Conservation (phyloP, 306 rosid species). For the Begonia peltatifolia region DNA sequence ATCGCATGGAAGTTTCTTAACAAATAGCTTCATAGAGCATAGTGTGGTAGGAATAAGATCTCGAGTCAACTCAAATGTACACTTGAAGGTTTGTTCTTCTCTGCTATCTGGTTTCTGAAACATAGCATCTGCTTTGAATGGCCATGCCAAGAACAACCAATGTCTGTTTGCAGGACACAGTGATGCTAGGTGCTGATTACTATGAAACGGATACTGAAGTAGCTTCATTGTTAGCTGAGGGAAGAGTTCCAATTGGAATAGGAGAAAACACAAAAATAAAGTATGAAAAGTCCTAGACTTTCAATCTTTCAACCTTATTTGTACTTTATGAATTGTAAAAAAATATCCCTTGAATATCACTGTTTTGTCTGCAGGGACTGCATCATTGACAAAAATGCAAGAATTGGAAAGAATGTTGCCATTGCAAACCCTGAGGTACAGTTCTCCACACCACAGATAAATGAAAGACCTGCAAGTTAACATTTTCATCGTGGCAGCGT, state of each 20-base stretch:
- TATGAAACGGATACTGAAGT: slow-evolving; percentile 64
- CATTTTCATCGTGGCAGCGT: too few relatives aligned
- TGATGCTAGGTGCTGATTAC: slow-evolving; percentile 93
- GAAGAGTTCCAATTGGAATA: slow-evolving; percentile 81
- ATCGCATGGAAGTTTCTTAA: slow-evolving; percentile 90
- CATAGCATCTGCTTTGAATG: slow-evolving; percentile 4
- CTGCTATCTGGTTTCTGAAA: slow-evolving; percentile 37
- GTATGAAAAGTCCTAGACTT: slow-evolving; percentile 20
- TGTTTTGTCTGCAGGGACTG: slow-evolving; percentile 45
- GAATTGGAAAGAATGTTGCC: slow-evolving; percentile 70
- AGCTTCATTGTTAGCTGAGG: slow-evolving; percentile 53
- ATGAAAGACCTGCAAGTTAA: too few relatives aligned
- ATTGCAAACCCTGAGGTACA: slow-evolving; percentile 70
- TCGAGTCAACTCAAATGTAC: slow-evolving; percentile 61
- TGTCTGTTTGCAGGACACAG: slow-evolving; percentile 51
- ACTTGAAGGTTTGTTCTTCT: slow-evolving; percentile 56
- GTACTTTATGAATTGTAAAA: neutral
- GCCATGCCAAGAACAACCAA: too few relatives aligned
- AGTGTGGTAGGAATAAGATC: slow-evolving; percentile 88
- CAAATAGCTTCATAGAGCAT: slow-evolving; percentile 60
- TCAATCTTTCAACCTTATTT: too few relatives aligned
- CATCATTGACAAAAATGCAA: slow-evolving; percentile 86
- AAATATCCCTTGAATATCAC: slow-evolving; percentile 4
- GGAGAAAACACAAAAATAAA: slow-evolving; percentile 80
- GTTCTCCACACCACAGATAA: neutral